These are phyloP conservation scores for Nidularia sp. DNA, from an alignment of 768 basidiomycete species.

Conservation along the genomic window DNA sequence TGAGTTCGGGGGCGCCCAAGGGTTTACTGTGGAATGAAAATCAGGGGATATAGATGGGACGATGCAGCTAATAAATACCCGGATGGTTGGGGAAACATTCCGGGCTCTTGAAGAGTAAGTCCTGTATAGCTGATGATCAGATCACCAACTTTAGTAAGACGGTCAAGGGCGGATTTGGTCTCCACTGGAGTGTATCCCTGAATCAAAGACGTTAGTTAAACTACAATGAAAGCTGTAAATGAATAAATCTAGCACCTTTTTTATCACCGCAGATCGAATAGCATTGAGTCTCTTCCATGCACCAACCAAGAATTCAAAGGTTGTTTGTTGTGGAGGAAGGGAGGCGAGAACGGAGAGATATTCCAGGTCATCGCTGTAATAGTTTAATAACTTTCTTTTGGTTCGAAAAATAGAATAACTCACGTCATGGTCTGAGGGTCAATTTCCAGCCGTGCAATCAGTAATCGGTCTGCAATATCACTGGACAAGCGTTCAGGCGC, in stretches of 20 bases:
- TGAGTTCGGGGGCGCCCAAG: conserved; percentile 76
- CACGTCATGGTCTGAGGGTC: conserved; percentile 70
- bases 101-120: conserved; percentile 84
- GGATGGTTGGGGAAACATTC: conserved; percentile 89
- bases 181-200: conserved; percentile 63
- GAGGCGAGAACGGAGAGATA: conserved; percentile 71
- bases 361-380: conserved; percentile 65
- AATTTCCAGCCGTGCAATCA: conserved; percentile 83
- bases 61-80: conserved; percentile 41
- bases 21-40: conserved; percentile 43
- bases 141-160: conserved; percentile 77
- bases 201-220: neutral
- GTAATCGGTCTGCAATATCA: conserved; percentile 69
- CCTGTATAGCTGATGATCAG: conserved; percentile 88
- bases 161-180: conserved; percentile 51
- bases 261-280: conserved; percentile 47
- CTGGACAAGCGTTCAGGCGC: conserved; percentile 41
- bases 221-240: neutral
- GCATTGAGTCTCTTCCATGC: conserved; percentile 87
- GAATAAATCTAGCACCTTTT: conserved; percentile 46
- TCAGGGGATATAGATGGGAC: neutral
- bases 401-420: conserved; percentile 19
- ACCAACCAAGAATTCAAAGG: conserved; percentile 85
- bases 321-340: conserved; percentile 72
- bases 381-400: neutral